Evolutionary conservation across 192 early-diverging fungal genomes (phyloP), one percentile per base, ranked within the genome.

Genomic region (Backusella australiensis): DNA sequence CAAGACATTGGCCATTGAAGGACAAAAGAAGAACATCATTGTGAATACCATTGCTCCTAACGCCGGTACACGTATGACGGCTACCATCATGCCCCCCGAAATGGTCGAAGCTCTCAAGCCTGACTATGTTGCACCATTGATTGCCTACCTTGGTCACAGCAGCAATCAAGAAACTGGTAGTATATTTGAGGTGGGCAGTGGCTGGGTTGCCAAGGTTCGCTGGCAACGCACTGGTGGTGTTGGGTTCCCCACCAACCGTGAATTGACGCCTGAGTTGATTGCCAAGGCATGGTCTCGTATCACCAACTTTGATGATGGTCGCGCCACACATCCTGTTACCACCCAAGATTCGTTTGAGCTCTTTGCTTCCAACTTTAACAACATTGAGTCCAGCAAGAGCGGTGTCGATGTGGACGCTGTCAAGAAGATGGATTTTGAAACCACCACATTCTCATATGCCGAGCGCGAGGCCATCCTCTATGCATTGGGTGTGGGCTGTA

Each of bases 11-110:
- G 96, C 97, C 49, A 78, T 95, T 5, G 97, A 99, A 85, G 97
- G 97, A 70, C 84, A 86, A 75, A 92, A 93, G 79, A 88, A 91
- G 82, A 96, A 96, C 81, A 99, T 99, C 83, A 82, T 96, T 73
- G 89, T 88, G 67, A 98, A 99, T 82, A 92, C 94, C 69, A 96
- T 99, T 85, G 97, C 96, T 52, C 97, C 97, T 73, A 98, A 96
- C 78, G 97, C 97, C 12, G 97, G 96, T 41, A 98, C 97, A 6
- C 87, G 91, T 46, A 99, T 99, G 97, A 98, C 97, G 6, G 97
- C 96, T 74, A 98, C 97, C 59, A 86, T 99, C 73, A 90, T 98
- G 90, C 96, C 97, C 4, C 94, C 94, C 21, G 97, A 99, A 69
- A 92, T 98, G 81, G 91, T 98, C 70, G 95, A 95, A 59, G 92